Conservation (phyloP, 2,329 filamentous ascomycete species). For the Alternaria gansuensis region DNA sequence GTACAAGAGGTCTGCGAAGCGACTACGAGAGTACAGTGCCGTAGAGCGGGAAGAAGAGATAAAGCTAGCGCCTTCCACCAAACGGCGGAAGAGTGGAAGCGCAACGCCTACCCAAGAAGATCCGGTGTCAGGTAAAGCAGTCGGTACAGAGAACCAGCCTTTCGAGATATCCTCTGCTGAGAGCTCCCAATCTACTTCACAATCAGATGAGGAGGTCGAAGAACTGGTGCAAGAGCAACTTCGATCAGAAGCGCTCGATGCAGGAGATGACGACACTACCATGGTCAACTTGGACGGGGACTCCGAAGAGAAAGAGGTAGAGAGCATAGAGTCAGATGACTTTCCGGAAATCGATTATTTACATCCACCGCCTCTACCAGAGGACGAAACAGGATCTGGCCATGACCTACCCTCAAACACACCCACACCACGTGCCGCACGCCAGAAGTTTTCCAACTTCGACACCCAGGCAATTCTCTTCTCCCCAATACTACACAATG, state of each 20-base stretch:
- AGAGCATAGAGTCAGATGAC: constrained; percentile 32
- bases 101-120: constrained; percentile 13
- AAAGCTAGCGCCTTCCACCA: constrained; percentile 20
- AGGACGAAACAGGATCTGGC: constrained; percentile 15
- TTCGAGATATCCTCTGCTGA: constrained; percentile 37
- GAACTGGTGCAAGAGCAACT: constrained; percentile 8
- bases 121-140: neutral
- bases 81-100: constrained; percentile 29
- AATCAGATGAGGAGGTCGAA: neutral
- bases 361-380: constrained; percentile 1
- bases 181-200: constrained; percentile 19
- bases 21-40: constrained; percentile 24
- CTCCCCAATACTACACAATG: constrained; percentile 31
- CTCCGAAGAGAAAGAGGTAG: constrained; percentile 6
- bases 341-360: constrained; percentile 9
- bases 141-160: constrained; percentile 27
- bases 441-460: constrained; percentile 32
- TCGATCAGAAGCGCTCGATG: constrained; percentile 5
- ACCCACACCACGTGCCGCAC: constrained; percentile 42
- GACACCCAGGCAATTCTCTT: constrained; percentile 51
- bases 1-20: constrained; percentile 34
- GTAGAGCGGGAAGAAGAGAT: constrained; percentile 13
- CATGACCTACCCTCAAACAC: constrained; percentile 34
- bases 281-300: constrained; percentile 13
- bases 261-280: constrained; percentile 1